A percentile compares a stretch with the other conserved stretches of the same genome.
phyloP scores from a whole-genome alignment of 2,329 filamentous ascomycete genomes.

The Teratosphaeria zuluensis region DNA sequence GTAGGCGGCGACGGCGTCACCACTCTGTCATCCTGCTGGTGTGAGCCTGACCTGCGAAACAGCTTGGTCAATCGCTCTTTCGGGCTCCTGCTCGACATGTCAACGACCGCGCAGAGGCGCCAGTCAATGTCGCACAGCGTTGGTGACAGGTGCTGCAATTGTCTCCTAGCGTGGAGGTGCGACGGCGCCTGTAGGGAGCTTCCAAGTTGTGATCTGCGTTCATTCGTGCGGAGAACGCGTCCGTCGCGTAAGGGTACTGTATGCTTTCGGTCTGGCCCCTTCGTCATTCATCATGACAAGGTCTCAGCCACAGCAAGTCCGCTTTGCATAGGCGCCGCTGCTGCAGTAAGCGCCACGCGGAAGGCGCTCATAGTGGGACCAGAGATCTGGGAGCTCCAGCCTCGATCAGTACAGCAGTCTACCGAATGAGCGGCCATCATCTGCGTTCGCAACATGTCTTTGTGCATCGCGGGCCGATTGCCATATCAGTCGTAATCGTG shows the following conservation, averaged over 20 bases:
- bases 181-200: neutral
- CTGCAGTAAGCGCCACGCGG: neutral
- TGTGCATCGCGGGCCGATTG: no score
- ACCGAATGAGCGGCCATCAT: no score
- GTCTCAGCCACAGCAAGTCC: neutral
- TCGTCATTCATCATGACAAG: neutral
- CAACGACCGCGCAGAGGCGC: neutral
- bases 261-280: neutral
- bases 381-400: neutral
- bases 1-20: conserved; percentile 1
- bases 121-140: neutral
- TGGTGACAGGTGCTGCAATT: neutral
- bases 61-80: neutral
- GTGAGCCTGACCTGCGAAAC: conserved; percentile 1
- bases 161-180: neutral
- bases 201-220: neutral
- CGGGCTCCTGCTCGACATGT: neutral
- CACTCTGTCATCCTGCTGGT: neutral
- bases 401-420: no score
- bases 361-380: neutral
- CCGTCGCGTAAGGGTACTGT: neutral
- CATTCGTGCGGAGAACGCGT: neutral
- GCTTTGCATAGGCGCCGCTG: neutral
- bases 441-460: no score
- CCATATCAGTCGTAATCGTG: neutral